Percentiles rank a stretch among this genome's conserved stretches.
Evolutionary conservation across 2,329 filamentous ascomycete genomes (phyloP).

Genomic region (Thermoascus crustaceus): DNA sequence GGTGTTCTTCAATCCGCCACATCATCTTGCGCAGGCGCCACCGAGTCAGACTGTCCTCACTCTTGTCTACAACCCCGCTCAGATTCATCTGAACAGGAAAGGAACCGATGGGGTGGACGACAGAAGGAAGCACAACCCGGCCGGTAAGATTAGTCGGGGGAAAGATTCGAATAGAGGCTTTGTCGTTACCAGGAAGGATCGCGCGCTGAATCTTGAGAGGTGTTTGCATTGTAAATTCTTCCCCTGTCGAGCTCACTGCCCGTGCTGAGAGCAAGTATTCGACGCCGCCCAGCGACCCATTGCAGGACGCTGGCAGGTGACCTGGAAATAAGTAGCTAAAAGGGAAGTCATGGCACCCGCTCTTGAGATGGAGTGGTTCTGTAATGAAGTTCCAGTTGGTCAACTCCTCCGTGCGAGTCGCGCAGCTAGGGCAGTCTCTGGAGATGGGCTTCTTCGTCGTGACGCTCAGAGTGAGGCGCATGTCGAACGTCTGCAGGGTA

Average conservation of each 20-base stretch:
- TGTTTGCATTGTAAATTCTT: slow-evolving; percentile 57
- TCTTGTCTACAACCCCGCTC: slow-evolving; percentile 73
- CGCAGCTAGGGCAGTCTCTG: slow-evolving; percentile 69
- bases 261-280: slow-evolving; percentile 70
- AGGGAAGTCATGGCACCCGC: slow-evolving; percentile 67
- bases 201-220: slow-evolving; percentile 70
- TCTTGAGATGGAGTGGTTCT: slow-evolving; percentile 35
- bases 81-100: slow-evolving; percentile 74
- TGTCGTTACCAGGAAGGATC: slow-evolving; percentile 68
- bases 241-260: slow-evolving; percentile 51
- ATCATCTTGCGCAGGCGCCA: slow-evolving; percentile 88
- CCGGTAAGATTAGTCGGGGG: slow-evolving; percentile 91
- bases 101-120: slow-evolving; percentile 77
- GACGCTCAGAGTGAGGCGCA: slow-evolving; percentile 61
- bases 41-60: slow-evolving; percentile 60
- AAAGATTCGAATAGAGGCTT: slow-evolving; percentile 88
- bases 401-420: slow-evolving; percentile 62
- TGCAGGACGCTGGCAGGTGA: slow-evolving; percentile 73
- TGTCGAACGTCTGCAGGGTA: slow-evolving; percentile 60
- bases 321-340: slow-evolving; percentile 83
- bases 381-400: slow-evolving; percentile 71
- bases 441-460: slow-evolving; percentile 76
- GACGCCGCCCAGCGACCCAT: slow-evolving; percentile 63
- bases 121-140: slow-evolving; percentile 69
- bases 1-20: slow-evolving; percentile 86